Base-by-base conservation (phyloP, 164 flowering plant genomes). In the Macadamia integrifolia region DNA sequence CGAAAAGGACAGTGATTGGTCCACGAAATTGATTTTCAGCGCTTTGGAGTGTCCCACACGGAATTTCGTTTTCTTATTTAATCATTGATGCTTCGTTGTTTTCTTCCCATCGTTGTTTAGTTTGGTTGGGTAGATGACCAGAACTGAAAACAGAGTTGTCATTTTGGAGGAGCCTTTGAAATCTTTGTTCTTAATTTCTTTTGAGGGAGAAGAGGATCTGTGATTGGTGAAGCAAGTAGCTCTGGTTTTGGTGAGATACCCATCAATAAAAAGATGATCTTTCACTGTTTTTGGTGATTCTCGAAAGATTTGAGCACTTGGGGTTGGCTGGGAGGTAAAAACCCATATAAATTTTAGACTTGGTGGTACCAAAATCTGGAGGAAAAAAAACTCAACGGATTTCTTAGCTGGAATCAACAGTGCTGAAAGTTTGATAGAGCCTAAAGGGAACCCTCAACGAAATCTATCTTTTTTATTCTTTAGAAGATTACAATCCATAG, bases 181-280 rank as follows among this genome's bases (percentile, higher is more conserved):
- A 10, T 49, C 8, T 14, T 49, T 14, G 3, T 35, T 35, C 5
- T 35, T 35, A 35, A 5, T 2, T 35, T 35, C 5, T 35, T 46
- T 46, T 46, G 6, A 46, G 50, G 9, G 50, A 46, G 50, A 46
- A 46, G 8, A 46, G 50, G 7, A 46, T 35, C 40, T 35, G 40
- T 2, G 50, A 46, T 46, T 46, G 50, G 50, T 46, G 50, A 9
- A 46, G 50, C 58, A 18, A 64, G 67, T 74, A 71, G 69, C 61
- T 67, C 58, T 48, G 46, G 40, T 70, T 71, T 75, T 62, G 76
- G 72, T 73, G 72, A 73, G 60, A 61, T 67, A 18, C 40, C 50
- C 17, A 56, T 55, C 66, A 11, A 15, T 63, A 42, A 71, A 71
- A 55, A 6, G 50, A 28, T 1, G 1, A 8, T 61, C 12, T 9